Evolutionary conservation across 805 yeast species (phyloP), one percentile per base, ranked within the genome.

Genomic region (Kregervanrija fluxuum): DNA sequence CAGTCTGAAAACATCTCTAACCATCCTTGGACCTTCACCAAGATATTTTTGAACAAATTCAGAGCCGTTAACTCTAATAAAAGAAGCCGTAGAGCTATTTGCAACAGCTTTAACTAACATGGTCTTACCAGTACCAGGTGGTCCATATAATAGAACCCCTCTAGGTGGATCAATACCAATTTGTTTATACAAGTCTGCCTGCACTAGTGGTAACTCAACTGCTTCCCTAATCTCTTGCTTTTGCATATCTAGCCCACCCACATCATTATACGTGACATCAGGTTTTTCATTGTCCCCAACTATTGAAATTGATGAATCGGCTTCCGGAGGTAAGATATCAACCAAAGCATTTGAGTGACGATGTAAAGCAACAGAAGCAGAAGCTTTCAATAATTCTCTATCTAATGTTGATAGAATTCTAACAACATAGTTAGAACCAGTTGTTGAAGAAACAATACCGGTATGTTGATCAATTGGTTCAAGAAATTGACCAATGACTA

Each of bases 1-100:
- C 51, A 93, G 76, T 61, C 98, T 75, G 71, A 93, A 93, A 33
- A 93, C 98, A 65, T 93, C 99, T 66, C 99, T 82, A 33, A 93
- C 99, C 98, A 93, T 93, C 71, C 99, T 79, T 48, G 99, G 98
- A 59, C 99, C 99, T 71, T 93, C 99, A 64, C 99, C 99, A 44
- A 93, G 75, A 66, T 93, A 93, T 67, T 93, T 93, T 64, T 93
- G 99, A 45, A 93, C 99, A 60, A 93, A 93, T 65, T 93, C 99
- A 1, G 98, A 91, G 50, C 99, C 99, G 56, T 88, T 93, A 30
- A 93, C 96, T 64, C 98, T 85, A 55, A 93, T 93, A 59, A 93
- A 93, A 5, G 96, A 76, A 2, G 99, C 99, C 1, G 95, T 86
- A 3, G 98, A 84, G 46, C 91, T 81, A 67, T 93, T 91, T 11